Evolutionary conservation across 2,329 filamentous ascomycete species (phyloP), one percentile per base, ranked within the genome.

Genomic region (Sclerotinia borealis): DNA sequence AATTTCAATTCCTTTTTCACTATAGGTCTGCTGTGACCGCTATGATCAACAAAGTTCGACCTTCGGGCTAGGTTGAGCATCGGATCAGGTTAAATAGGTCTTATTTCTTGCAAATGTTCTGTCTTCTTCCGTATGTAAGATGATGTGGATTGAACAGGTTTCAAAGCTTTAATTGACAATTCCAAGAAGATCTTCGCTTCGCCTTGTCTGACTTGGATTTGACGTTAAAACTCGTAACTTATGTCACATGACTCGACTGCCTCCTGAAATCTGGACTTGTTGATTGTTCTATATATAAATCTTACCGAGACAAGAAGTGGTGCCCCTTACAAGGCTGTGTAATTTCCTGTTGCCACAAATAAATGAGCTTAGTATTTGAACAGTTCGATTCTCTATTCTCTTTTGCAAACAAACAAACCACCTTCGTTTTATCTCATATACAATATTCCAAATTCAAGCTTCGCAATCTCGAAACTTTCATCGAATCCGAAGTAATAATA

Each of bases 261-360:
- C 31, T 48, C 31, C 25, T 56, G 41, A 39, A 48, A 39, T 58
- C 43, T 55, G 25, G 58, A 37, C 17, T n/a, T n/a, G 60, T 58
- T 50, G 50, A 56, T 58, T 41, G 29, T 47, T 58, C 54, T 58
- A 48, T 56, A 58, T 49, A 27, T 62, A 62, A 49, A 56, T 29
- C 36, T 62, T 58, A 56, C 60, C 60, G 50, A 62, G 60, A 62
- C 41, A 62, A 48, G 36, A 56, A 45, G 58, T 62, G 39, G 50
- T 58, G 27, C 54, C 54, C 41, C 60, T 55, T 62, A 55, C 60
- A 58, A 62, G 60, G 50, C 50, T 56, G 51, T 56, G 60, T 55
- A 62, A 62, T 62, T 37, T 56, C 60, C 41, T 62, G 15, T 62
- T 39, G 60, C 60, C 50, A 56, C 60, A 62, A 58, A 62, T 62